Base-by-base conservation (phyloP, 2,329 filamentous ascomycete species). In the Parastagonospora avenae region DNA sequence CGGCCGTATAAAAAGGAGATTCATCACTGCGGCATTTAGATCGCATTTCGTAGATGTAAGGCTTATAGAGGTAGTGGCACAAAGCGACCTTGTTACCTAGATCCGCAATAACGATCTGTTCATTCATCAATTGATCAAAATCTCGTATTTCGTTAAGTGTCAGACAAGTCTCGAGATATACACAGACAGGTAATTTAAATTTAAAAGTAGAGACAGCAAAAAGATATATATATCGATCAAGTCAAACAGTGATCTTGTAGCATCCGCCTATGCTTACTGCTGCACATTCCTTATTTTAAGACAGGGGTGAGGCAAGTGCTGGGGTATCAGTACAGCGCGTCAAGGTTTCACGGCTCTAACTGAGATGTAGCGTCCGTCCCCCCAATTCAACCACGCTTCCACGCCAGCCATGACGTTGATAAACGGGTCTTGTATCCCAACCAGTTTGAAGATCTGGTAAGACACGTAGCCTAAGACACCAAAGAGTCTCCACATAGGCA, bases 401-500 rank as follows among this genome's bases (percentile, higher is more conserved):
- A 74, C 73, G 6, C 75, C 78, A 2, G 79, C 77, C n/a, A 79
- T 70, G 0, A 75, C 78, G 57, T 82, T 83, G 46, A 79, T 73
- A 42, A 82, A 82, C 33, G 68, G 72, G 5, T 67, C 55, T 54
- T 83, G 73, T 7, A 82, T 65, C 0, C 71, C 63, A 4, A 82
- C 55, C 1, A 81, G 57, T 15, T 59, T 63, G 43, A 82, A 65
- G 33, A 83, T 61, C 14, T 76, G 62, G 59, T 77, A 82, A 2
- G 80, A 80, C 8, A 82, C 59, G 24, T 76, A 72, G 2, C 74
- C 78, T 8, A 82, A 48, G 2, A 76, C 11, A 54, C 70, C 82
- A 59, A 82, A 82, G 2, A 82, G 58, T 14, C 77, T 66, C 42
- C 76, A 67, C 75, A 82, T 79, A 4, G 80, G 80, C 39, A 67